Percentiles rank a stretch among this genome's conserved stretches.
phyloP scores from a whole-genome alignment of 768 basidiomycete genomes.

The Mycena maculata region DNA sequence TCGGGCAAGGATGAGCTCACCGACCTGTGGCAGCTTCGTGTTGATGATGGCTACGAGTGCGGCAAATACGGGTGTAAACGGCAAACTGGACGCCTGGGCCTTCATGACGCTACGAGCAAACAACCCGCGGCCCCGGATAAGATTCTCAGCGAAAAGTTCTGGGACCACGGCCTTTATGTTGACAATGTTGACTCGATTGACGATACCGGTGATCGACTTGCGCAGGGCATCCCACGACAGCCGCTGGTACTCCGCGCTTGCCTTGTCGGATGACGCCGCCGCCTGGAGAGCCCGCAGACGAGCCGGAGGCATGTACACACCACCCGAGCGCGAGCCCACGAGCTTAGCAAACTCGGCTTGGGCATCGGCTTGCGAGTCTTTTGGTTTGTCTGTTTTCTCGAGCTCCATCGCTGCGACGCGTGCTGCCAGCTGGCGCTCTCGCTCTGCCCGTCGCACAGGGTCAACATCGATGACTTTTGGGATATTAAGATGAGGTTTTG shows the following conservation, averaged over 20 bases:
- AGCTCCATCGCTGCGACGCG: conserved; percentile 77
- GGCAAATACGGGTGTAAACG: conserved; percentile 97
- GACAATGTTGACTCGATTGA: conserved; percentile 96
- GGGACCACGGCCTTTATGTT: conserved; percentile 97
- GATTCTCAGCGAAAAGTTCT: conserved; percentile 92
- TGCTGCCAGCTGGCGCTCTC: conserved; percentile 83
- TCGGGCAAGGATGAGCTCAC: conserved; percentile 89
- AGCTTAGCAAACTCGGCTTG: conserved; percentile 93
- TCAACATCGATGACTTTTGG: conserved; percentile 75
- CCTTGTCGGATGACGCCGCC: conserved; percentile 84
- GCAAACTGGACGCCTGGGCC: conserved; percentile 95
- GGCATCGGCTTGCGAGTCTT: conserved; percentile 65
- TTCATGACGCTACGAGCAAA: conserved; percentile 98
- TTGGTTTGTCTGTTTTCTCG: conserved; percentile 66
- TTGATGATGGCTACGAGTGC: conserved; percentile 95
- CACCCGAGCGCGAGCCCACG: conserved; percentile 84
- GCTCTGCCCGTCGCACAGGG: conserved; percentile 78
- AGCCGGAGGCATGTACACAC: conserved; percentile 97
- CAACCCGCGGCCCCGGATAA: conserved; percentile 92
- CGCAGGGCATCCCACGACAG: conserved; percentile 97
- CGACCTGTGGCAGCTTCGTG: conserved; percentile 96
- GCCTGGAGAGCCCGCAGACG: conserved; percentile 90
- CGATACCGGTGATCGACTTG: conserved; percentile 98
- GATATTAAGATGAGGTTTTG: conserved; percentile 41
- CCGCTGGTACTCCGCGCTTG: conserved; percentile 90